Percentiles rank a stretch among this genome's conserved stretches.
Evolutionary conservation across 2,329 filamentous ascomycete genomes (phyloP).

Genomic region (Sclerotinia nivalis): DNA sequence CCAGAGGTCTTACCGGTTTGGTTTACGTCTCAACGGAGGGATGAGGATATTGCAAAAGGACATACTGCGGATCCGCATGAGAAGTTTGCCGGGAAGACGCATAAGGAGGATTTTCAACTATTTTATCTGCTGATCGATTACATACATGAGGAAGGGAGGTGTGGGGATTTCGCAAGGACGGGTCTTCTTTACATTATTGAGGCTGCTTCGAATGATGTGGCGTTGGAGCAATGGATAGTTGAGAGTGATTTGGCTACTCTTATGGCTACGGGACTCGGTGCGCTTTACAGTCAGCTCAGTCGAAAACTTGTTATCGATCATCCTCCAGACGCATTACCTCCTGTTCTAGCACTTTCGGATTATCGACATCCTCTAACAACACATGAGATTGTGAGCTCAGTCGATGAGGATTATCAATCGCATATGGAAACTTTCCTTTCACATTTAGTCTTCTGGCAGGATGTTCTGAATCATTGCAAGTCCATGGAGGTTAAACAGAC

Average conservation of each 20-base stretch:
- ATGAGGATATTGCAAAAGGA: constrained; percentile 39
- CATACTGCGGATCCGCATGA: constrained; percentile 52
- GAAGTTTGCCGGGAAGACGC: constrained; percentile 79
- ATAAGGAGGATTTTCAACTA: constrained; percentile 89
- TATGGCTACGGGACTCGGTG: constrained; percentile 94
- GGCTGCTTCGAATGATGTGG: constrained; percentile 77
- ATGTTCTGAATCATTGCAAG: constrained; percentile 92
- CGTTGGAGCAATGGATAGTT: constrained; percentile 92
- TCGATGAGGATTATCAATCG: constrained; percentile 73
- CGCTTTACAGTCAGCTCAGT: constrained; percentile 64
- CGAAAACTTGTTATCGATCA: constrained; percentile 82
- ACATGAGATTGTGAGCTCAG: constrained; percentile 71
- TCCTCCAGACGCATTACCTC: constrained; percentile 71
- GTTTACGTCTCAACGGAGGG: constrained; percentile 68
- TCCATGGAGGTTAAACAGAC: constrained; percentile 91
- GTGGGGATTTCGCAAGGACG: constrained; percentile 93
- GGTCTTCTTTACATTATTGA: constrained; percentile 95
- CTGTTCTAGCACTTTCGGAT: constrained; percentile 86
- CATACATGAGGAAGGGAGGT: constrained; percentile 91
- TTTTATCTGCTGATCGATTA: constrained; percentile 97
- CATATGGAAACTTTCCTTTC: constrained; percentile 93
- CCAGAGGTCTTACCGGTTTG: constrained; percentile 85
- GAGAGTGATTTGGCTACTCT: constrained; percentile 94
- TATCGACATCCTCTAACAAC: constrained; percentile 72
- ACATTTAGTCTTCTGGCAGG: constrained; percentile 96